A percentile compares a stretch with the other conserved stretches of the same genome.
Conservation (phyloP, 1,284 basidiomycete species). For the Pterulicium gracile region DNA sequence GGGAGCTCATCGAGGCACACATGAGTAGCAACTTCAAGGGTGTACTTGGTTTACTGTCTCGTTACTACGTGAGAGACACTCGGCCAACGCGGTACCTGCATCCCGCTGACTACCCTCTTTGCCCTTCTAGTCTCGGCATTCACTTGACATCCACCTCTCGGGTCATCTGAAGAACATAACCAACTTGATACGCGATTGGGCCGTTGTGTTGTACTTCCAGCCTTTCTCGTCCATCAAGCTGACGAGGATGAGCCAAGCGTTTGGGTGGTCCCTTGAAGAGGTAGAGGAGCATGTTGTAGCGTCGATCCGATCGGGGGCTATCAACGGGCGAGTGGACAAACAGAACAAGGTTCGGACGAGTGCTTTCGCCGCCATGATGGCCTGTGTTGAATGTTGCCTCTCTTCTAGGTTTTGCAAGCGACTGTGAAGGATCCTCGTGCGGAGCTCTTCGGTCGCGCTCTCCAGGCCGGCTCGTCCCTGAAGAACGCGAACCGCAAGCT, state of each 20-base stretch:
- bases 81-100: not conserved
- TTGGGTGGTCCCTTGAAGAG: slow-evolving; percentile 68
- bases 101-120: slow-evolving; percentile 1
- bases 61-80: slow-evolving; percentile 49
- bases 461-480: slow-evolving; percentile 61
- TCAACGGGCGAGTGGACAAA: slow-evolving; percentile 72
- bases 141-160: slow-evolving; percentile 65
- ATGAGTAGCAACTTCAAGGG: slow-evolving; percentile 74
- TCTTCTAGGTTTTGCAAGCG: slow-evolving; percentile 54
- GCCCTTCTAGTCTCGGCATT: slow-evolving; percentile 51
- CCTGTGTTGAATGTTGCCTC: not conserved
- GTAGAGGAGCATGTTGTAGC: slow-evolving; percentile 60
- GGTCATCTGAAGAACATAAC: slow-evolving; percentile 51
- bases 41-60: slow-evolving; percentile 62
- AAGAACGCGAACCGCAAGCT: slow-evolving; percentile 65
- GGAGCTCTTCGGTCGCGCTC: slow-evolving; percentile 61
- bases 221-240: slow-evolving; percentile 77
- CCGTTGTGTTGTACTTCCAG: slow-evolving; percentile 76
- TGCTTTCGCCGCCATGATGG: not conserved
- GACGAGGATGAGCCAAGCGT: slow-evolving; percentile 69
- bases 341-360: slow-evolving; percentile 54
- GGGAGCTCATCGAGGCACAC: slow-evolving; percentile 76
- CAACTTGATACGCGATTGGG: slow-evolving; percentile 55
- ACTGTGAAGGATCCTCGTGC: slow-evolving; percentile 65
- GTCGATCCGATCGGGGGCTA: slow-evolving; percentile 65